Evolutionary conservation across 2,329 filamentous ascomycete genomes (phyloP).

Genomic region (Penicillium sp.): DNA sequence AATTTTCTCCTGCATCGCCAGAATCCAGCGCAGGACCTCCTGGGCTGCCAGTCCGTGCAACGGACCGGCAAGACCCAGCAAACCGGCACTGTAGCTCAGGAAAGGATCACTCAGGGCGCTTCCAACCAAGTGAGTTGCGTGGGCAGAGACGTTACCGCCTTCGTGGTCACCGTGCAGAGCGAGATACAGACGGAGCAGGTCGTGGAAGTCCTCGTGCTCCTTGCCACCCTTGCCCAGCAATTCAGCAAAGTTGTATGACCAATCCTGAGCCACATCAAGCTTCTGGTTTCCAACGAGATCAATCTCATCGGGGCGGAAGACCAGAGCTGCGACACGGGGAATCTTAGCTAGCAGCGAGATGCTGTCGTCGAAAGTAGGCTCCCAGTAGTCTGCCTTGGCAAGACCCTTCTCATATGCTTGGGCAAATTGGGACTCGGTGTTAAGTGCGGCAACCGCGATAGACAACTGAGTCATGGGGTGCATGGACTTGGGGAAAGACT

Average conservation of each 20-base stretch:
- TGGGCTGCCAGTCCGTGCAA: slow-evolving; percentile 91
- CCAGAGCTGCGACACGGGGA: slow-evolving; percentile 93
- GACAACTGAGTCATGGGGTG: slow-evolving; percentile 99
- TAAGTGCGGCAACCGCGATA: slow-evolving; percentile 91
- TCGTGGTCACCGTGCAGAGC: slow-evolving; percentile 98
- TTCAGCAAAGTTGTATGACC: slow-evolving; percentile 97
- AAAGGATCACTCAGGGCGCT: slow-evolving; percentile 93
- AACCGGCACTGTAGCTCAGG: slow-evolving; percentile 91
- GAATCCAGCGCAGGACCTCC: slow-evolving; percentile 93
- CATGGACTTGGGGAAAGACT: slow-evolving; percentile 82
- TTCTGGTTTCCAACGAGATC: slow-evolving; percentile 71
- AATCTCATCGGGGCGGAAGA: slow-evolving; percentile 83
- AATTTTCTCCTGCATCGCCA: slow-evolving; percentile 91
- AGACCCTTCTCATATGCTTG: slow-evolving; percentile 88
- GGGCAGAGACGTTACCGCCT: slow-evolving; percentile 94
- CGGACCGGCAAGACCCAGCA: slow-evolving; percentile 93
- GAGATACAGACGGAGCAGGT: slow-evolving; percentile 88
- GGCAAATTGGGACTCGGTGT: slow-evolving; percentile 90
- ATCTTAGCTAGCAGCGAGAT: slow-evolving; percentile 95
- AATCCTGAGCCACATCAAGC: slow-evolving; percentile 83
- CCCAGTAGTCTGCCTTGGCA: slow-evolving; percentile 98
- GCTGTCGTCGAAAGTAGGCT: slow-evolving; percentile 92
- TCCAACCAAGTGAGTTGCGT: slow-evolving; percentile 91
- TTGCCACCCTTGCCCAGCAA: slow-evolving; percentile 89
- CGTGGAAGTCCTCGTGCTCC: slow-evolving; percentile 74